Percentiles rank a stretch among this genome's conserved stretches.
Evolutionary conservation across 306 rosid species (phyloP).

Genomic region (Pterocarpus macrocarpus): DNA sequence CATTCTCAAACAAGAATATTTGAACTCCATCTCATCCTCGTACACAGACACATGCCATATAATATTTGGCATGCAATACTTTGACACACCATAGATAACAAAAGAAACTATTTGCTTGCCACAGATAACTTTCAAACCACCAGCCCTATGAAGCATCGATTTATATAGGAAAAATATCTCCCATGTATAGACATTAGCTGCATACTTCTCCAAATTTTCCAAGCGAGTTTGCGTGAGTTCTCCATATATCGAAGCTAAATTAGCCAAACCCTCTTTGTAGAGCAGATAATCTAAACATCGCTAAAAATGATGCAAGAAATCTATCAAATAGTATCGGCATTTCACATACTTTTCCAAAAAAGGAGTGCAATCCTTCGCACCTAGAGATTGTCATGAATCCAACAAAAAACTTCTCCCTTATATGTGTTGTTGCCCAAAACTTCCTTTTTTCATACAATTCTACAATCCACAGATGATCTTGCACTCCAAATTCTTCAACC

Average conservation of each 20-base stretch:
- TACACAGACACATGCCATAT: not conserved
- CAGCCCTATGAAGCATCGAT: not conserved
- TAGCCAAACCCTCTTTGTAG: not conserved
- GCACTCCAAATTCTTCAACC: not conserved
- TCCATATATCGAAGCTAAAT: not conserved
- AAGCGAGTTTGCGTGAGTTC: not conserved
- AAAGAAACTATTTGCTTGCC: not conserved
- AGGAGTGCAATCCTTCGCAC: not conserved
- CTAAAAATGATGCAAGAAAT: too few species aligned
- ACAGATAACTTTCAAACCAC: not conserved
- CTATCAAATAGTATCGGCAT: not conserved
- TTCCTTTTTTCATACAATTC: not conserved
- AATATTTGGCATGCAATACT: rapidly evolving
- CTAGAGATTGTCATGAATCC: not conserved
- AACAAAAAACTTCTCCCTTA: not conserved
- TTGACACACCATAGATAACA: not conserved
- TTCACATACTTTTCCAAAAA: not conserved
- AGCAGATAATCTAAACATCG: not conserved
- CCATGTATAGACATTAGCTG: not conserved
- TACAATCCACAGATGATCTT: not conserved
- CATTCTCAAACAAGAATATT: not conserved
- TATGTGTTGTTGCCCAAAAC: not conserved
- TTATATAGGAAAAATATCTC: not conserved
- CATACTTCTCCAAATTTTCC: not conserved
- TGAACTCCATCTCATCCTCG: not conserved